Evolutionary conservation across 208 protist genomes (phyloP).

Genomic region (Trypanosoma rangeli): DNA sequence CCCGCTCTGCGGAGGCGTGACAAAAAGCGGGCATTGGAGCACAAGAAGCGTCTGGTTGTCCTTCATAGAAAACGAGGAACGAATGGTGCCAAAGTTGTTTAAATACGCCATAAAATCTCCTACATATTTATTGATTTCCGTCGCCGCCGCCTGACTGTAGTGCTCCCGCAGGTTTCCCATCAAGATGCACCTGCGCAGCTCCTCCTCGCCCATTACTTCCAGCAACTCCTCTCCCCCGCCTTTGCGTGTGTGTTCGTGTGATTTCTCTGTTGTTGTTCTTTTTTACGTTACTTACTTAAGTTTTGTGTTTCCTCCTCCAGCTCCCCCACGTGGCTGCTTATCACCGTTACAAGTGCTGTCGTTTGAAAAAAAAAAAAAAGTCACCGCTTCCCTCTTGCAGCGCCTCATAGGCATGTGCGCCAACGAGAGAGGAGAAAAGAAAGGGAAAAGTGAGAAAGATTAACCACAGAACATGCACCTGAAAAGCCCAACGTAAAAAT

Average conservation of each 20-base stretch:
- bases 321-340: neutral
- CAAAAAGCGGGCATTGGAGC: constrained; percentile 19
- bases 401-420: no score
- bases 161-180: constrained; percentile 6
- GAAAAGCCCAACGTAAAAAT: no score
- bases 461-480: neutral
- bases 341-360: neutral
- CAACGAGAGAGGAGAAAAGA: constrained; percentile 3
- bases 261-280: neutral
- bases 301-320: constrained; percentile 8
- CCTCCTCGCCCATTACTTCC: constrained; percentile 5
- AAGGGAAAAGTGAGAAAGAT: neutral
- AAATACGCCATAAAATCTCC: constrained; percentile 24
- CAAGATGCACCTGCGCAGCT: neutral
- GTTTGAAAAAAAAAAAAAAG: neutral
- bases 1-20: constrained; percentile 1
- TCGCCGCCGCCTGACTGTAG: constrained; percentile 16
- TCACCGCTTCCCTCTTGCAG: neutral
- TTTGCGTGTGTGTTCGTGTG: neutral
- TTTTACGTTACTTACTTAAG: neutral
- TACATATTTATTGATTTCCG: constrained; percentile 20
- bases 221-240: neutral
- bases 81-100: constrained; percentile 23
- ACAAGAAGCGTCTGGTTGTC: constrained; percentile 8
- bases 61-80: constrained; percentile 3